Base-by-base conservation (phyloP, 352 stramenopile species). In the Globisporangium barbulae region DNA sequence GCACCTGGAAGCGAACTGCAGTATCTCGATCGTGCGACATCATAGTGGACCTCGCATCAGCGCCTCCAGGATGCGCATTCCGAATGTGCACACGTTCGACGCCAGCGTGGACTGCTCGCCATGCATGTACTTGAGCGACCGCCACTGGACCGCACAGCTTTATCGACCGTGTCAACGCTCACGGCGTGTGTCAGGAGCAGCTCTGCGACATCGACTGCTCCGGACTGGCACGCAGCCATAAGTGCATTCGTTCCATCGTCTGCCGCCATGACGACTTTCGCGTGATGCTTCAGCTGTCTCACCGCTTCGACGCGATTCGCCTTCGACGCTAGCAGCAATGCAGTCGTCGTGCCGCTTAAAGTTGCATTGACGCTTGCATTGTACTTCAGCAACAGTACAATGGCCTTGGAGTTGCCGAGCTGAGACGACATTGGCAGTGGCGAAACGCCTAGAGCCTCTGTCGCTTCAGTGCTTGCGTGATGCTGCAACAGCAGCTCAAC, bases 121-220 rank as follows among this genome's bases (percentile, higher is more conserved):
- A 28, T 2, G 25, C 25, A 28, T 1, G 2, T 28, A 28, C 25
- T 28, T 28, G 25, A 2, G 25, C 25, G 25, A 28, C 25, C 25
- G 2, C 25, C 25, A 28, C 25, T 28, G 25, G 25, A 28, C 25
- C 25, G 25, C 25, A 28, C 37, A 17, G 8, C 10, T 42, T 42
- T 42, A 8, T 56, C n/a, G 25, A 31, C 39, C 30, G 42, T 50
- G 28, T 33, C 57, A 45, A 63, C 48, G 52, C n/a, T 28, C 45
- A 47, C 8, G 10, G 8, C 37, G 37, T 42, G 10, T 42, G 12
- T 42, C 7, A 42, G 15, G 37, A 42, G 37, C 37, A 42, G 15
- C 37, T 2, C 10, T 5, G 37, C 37, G 37, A 42, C 37, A 4
- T 42, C 37, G 37, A 13, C 15, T 17, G 37, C 8, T 42, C 37